Percentiles rank a stretch among this genome's conserved stretches.
Conservation (phyloP, 164 flowering plant species). For the Santalum album region DNA sequence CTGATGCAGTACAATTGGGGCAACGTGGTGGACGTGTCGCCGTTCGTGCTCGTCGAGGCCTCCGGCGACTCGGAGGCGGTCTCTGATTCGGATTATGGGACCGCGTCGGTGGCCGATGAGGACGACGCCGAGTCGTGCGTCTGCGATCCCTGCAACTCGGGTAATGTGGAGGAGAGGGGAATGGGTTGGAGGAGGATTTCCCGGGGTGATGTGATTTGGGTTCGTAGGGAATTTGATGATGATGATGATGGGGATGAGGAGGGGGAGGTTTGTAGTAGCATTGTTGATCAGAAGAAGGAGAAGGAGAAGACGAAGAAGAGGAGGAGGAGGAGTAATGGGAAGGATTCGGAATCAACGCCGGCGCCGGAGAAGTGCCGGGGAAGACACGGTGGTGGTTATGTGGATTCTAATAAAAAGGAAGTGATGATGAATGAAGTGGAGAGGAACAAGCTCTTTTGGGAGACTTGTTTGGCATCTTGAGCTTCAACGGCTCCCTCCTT, state of each 20-base stretch:
- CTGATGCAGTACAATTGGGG: too few relatives aligned
- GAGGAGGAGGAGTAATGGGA: too few relatives aligned
- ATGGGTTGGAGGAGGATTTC: too few relatives aligned
- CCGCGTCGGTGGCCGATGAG: conserved; percentile 5
- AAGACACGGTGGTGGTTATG: too few relatives aligned
- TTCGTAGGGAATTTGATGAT: conserved; percentile 1
- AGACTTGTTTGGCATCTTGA: conserved; percentile 48
- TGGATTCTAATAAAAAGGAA: conserved; percentile 11
- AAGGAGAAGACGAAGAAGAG: too few relatives aligned
- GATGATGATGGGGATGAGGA: conserved; percentile 14
- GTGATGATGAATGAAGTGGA: conserved; percentile 27
- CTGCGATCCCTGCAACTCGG: conserved; percentile 10
- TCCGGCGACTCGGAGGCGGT: conserved; percentile 38
- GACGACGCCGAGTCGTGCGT: conserved; percentile 52
- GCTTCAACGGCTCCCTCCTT: not conserved
- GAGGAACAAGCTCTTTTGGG: conserved; percentile 51
- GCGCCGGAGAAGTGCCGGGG: too few relatives aligned
- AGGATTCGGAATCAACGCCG: too few relatives aligned
- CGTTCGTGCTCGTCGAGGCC: conserved; percentile 34
- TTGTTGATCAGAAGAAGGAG: too few relatives aligned
- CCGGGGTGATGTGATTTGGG: too few relatives aligned
- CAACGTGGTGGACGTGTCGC: conserved; percentile 18
- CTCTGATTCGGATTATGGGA: not conserved
- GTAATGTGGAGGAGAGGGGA: not conserved
- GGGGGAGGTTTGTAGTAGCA: not conserved